A percentile compares a stretch with the other conserved stretches of the same genome.
phyloP scores from a whole-genome alignment of 2,329 filamentous ascomycete genomes.

The Zalaria obscura region DNA sequence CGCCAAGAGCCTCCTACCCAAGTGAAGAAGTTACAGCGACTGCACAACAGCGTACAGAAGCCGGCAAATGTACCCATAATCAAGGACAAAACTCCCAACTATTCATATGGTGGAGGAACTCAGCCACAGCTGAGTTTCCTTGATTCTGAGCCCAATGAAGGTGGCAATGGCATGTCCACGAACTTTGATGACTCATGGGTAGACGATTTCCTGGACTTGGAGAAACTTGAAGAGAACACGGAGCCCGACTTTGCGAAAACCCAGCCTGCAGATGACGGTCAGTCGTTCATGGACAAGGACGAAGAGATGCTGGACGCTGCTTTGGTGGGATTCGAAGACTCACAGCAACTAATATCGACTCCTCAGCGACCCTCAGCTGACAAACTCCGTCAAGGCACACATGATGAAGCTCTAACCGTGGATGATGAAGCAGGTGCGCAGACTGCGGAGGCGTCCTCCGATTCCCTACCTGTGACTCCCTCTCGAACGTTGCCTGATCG shows the following conservation, averaged over 20 bases:
- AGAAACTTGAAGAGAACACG: not conserved
- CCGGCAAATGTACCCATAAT: not conserved
- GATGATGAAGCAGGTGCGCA: not conserved
- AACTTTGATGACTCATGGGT: not conserved
- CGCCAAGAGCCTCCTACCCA: not conserved
- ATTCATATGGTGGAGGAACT: not conserved
- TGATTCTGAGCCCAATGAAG: not conserved
- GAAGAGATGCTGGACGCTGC: slow-evolving; percentile 8
- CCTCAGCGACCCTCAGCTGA: not conserved
- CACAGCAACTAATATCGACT: slow-evolving; percentile 1
- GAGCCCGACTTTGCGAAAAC: not conserved
- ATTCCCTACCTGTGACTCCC: not conserved
- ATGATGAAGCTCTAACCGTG: not conserved
- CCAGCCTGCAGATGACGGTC: not conserved
- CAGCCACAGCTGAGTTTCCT: not conserved
- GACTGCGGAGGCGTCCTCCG: not conserved
- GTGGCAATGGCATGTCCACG: not conserved
- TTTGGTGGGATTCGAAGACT: slow-evolving; percentile 7
- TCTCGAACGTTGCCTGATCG: not conserved
- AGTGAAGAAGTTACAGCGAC: not conserved
- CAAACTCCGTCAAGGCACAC: not conserved
- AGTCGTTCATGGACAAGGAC: slow-evolving; percentile 3
- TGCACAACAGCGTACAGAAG: not conserved
- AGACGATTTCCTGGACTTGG: not conserved
- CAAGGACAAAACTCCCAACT: not conserved